Base-by-base conservation (phyloP, 164 flowering plant genomes). In the Santalum album region DNA sequence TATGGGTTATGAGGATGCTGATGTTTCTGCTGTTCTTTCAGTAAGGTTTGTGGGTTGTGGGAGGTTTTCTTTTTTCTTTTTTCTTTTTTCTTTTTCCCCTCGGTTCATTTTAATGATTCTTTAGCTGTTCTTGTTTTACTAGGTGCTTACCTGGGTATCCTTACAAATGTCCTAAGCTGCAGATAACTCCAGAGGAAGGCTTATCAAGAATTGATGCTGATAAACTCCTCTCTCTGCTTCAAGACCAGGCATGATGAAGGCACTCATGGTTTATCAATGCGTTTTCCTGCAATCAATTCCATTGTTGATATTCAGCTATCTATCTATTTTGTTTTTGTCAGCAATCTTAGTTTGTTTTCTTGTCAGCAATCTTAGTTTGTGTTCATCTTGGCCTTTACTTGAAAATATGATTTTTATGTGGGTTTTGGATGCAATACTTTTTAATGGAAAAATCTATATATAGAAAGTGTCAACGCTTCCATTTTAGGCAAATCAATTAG, bases 121-220 rank as follows among this genome's bases (percentile, higher is more conserved):
- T 43, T 43, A 12, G 21, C 5, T 43, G 3, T 26, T 38, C 56
- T 15, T 52, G 32, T 51, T 22, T 32, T 7, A 24, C 17, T 26
- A 94, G 99, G 71, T 89, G 76, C 69, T 57, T 86, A 55, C 92
- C 91, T 0, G 99, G 99, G 35, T 94, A 94, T 71, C 99, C 99
- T 53, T 73, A 69, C 77, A 94, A 86, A 78, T 81, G 83, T 44
- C 97, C 99, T 6, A 90, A 78, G 72, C 65, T 94, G 64, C 84
- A 76, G 63, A 72, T 94, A 61, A 71, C 72, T 45, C 82, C 96
- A 51, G 96, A 80, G 65, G 68, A 72, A 64, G 91, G 92, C 25
- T 66, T 94, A 55, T 73, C 86, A 34, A 65, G 81, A 68, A 63
- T 49, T 48, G 85, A 89, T 62, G 76, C 81, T 12, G 81, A 78